Percentiles rank a stretch among this genome's conserved stretches.
These are phyloP conservation scores for Malassezia cuniculi DNA, from an alignment of 1,284 basidiomycete species.

Conservation along the genomic window DNA sequence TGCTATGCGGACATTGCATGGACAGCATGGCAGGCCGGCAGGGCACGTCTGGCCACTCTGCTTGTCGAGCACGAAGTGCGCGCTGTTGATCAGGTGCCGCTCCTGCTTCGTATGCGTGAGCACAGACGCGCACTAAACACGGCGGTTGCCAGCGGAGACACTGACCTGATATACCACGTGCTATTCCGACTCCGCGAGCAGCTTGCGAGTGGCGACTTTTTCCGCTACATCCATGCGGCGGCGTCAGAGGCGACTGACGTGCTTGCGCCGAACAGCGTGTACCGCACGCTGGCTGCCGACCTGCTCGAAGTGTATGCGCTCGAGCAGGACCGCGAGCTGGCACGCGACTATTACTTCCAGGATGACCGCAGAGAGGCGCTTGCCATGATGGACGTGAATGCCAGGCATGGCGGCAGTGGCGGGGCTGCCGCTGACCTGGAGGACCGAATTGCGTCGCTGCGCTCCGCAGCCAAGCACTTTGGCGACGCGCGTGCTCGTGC, in stretches of 20 bases:
- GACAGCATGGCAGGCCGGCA: slow-evolving; percentile 81
- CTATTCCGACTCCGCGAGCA: slow-evolving; percentile 52
- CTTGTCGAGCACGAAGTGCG: slow-evolving; percentile 80
- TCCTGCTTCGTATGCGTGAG: slow-evolving; percentile 85
- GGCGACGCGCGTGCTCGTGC: slow-evolving; percentile 52
- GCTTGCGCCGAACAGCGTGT: slow-evolving; percentile 18
- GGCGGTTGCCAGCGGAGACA: slow-evolving; percentile 86
- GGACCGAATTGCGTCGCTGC: slow-evolving; percentile 51
- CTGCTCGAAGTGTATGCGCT: slow-evolving; percentile 38
- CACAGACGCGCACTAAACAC: slow-evolving; percentile 75
- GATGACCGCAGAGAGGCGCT: slow-evolving; percentile 88
- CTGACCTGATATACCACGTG: slow-evolving; percentile 55
- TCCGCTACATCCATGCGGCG: slow-evolving; percentile 64
- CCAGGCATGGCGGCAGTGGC: slow-evolving; percentile 54
- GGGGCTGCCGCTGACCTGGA: slow-evolving; percentile 10
- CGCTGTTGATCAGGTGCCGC: slow-evolving; percentile 82
- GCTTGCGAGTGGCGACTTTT: slow-evolving; percentile 78
- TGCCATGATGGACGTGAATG: slow-evolving; percentile 66
- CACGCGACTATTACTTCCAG: slow-evolving; percentile 93
- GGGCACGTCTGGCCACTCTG: slow-evolving; percentile 72
- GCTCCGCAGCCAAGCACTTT: slow-evolving; percentile 75
- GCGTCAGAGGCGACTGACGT: too few species aligned
- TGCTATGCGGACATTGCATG: slow-evolving; percentile 90
- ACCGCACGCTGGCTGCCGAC: slow-evolving; percentile 27
- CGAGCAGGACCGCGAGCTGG: slow-evolving; percentile 62